Conservation (phyloP, 2,329 filamentous ascomycete genomes). For the Lachnellula suecica region DNA sequence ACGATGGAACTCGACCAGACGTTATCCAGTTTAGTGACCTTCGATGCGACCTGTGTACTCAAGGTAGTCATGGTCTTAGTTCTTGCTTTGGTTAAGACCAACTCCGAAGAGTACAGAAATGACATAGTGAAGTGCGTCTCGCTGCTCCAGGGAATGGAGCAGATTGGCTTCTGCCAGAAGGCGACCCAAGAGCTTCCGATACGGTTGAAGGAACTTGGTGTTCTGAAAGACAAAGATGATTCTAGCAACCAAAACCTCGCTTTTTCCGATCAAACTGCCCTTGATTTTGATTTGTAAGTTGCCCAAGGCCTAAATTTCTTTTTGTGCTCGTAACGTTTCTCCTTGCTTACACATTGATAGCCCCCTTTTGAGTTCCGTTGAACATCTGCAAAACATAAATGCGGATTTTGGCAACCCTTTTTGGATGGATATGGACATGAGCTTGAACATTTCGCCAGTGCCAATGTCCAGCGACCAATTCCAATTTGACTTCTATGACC, state of each 20-base stretch:
- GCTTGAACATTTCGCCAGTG: slow-evolving; percentile 11
- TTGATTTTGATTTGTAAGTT: slow-evolving; percentile 9
- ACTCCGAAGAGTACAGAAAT: slow-evolving; percentile 8
- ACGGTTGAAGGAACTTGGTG: slow-evolving; percentile 10
- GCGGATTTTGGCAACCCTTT: slow-evolving; percentile 13
- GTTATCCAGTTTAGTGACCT: slow-evolving; percentile 15
- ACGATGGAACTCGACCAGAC: slow-evolving; percentile 16
- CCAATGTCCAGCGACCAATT: neutral
- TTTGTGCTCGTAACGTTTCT: neutral
- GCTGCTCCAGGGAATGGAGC: slow-evolving; percentile 19
- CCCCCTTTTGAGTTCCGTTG: slow-evolving; percentile 2
- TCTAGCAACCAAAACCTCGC: neutral
- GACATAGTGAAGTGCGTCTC: slow-evolving; percentile 12
- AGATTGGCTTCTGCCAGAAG: slow-evolving; percentile 18
- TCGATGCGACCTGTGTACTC: slow-evolving; percentile 15
- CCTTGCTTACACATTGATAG: neutral
- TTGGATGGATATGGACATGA: slow-evolving; percentile 19
- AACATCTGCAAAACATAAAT: slow-evolving; percentile 6
- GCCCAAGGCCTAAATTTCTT: neutral
- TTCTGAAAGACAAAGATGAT: slow-evolving; percentile 6
- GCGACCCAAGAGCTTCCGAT: slow-evolving; percentile 15
- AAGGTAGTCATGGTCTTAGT: slow-evolving; percentile 19
- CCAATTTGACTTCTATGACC: neutral
- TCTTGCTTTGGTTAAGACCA: slow-evolving; percentile 14
- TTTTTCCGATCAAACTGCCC: neutral